Conservation (phyloP, 768 basidiomycete genomes). For the Mycena pura region DNA sequence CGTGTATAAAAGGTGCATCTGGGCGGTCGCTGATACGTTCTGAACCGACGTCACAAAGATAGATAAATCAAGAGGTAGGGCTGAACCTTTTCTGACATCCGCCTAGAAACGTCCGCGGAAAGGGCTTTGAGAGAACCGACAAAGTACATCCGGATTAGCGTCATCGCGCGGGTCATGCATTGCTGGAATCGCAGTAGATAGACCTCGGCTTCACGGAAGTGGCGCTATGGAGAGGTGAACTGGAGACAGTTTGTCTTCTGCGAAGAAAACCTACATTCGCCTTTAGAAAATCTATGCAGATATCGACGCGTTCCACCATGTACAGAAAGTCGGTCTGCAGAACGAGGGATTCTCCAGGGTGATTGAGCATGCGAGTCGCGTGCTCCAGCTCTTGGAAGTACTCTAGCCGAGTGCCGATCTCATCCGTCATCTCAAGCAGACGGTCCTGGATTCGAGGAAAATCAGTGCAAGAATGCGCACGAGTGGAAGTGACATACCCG, state of each 20-base stretch:
- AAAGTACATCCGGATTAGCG: conserved; percentile 96
- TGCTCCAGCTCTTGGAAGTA: conserved; percentile 96
- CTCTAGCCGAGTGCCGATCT: conserved; percentile 79
- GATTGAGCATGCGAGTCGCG: conserved; percentile 92
- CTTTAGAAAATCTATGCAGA: conserved; percentile 91
- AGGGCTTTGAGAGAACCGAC: conserved; percentile 83
- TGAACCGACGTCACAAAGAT: conserved; percentile 34
- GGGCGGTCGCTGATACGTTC: conserved; percentile 82
- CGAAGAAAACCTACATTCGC: conserved; percentile 69
- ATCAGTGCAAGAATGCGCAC: conserved; percentile 2
- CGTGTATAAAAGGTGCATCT: conserved; percentile 87
- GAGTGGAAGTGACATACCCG: conserved; percentile 59
- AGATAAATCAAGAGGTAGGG: background rate
- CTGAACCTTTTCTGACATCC: conserved; percentile 75
- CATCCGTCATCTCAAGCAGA: conserved; percentile 80
- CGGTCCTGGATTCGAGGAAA: conserved; percentile 60
- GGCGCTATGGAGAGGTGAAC: conserved; percentile 58
- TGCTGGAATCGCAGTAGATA: conserved; percentile 98
- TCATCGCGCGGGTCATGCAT: conserved; percentile 98
- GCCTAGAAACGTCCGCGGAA: conserved; percentile 76
- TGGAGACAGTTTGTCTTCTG: background rate
- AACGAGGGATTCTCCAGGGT: conserved; percentile 91
- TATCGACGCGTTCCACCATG: conserved; percentile 95
- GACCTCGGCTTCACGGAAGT: conserved; percentile 91
- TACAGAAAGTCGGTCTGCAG: conserved; percentile 90